phyloP scores from a whole-genome alignment of 495 filamentous ascomycete genomes.

The Neurospora pannonica region DNA sequence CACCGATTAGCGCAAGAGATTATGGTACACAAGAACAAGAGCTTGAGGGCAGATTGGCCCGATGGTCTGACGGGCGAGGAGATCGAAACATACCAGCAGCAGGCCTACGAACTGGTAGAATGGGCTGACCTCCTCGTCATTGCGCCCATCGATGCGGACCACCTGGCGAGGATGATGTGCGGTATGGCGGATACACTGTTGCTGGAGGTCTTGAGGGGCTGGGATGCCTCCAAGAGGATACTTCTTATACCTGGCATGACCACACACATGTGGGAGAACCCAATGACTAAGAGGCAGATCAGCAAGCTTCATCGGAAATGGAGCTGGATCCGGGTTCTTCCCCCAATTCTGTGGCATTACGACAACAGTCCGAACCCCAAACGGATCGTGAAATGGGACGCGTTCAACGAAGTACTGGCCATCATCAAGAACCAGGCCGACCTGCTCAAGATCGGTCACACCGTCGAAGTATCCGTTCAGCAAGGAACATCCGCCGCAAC shows the following conservation, averaged over 20 bases:
- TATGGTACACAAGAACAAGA: conserved; percentile 37
- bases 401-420: conserved; percentile 52
- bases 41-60: conserved; percentile 17
- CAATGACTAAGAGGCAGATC: conserved; percentile 72
- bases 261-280: conserved; percentile 73
- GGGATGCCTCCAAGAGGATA: conserved; percentile 77
- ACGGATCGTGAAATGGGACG: conserved; percentile 54
- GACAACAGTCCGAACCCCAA: conserved; percentile 40
- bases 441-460: conserved; percentile 49
- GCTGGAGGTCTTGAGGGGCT: conserved; percentile 64
- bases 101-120: conserved; percentile 63
- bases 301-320: conserved; percentile 69
- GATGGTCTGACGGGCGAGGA: conserved; percentile 23
- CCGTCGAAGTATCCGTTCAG: conserved; percentile 43
- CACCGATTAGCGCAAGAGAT: conserved; percentile 43
- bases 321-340: conserved; percentile 66
- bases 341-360: conserved; percentile 67
- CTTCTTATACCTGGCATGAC: conserved; percentile 78
- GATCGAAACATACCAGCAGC: conserved; percentile 35
- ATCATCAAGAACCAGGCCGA: conserved; percentile 60
- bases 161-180: conserved; percentile 71
- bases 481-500: conserved; percentile 15
- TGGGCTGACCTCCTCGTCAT: conserved; percentile 84
- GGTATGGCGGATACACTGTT: conserved; percentile 67
- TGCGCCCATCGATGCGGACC: conserved; percentile 74